Base-by-base conservation (phyloP, 1,139 yeast genomes). In the Saccharomyces hybrid region DNA sequence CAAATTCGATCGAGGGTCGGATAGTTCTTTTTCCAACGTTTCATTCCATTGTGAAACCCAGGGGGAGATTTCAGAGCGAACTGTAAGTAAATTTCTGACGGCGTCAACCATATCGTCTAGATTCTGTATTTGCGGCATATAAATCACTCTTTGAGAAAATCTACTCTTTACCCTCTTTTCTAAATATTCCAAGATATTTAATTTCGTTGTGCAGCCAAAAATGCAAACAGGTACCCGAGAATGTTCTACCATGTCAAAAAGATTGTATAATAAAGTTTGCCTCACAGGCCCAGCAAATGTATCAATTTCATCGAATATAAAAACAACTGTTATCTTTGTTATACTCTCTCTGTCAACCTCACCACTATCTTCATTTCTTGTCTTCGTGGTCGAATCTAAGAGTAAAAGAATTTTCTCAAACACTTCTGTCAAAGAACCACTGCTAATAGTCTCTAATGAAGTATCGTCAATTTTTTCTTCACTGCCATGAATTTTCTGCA, bases 151-250 rank as follows among this genome's bases (percentile, higher is more conserved):
- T 66, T 91, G 97, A 34, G 95, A 84, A 69, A 91, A 93, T 58
- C 99, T 75, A 55, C 95, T 86, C 61, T 90, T 80, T 0, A 95
- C 98, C 62, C 99, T 78, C 65, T 91, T 93, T 67, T 95, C 99
- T 54, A 93, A 75, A 60, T 82, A 76, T 62, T 93, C 98, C 52
- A 91, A 75, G 0, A 89, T 78, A 7, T 88, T 88, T 34, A 88
- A 75, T 55, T 85, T 83, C 1, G 93, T 78, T 0, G 96, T 84
- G 5, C 87, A 72, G 0, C 98, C 98, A 52, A 93, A 72, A 3
- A 93, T 88, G 54, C 95, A 82, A 3, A 91, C 82, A 0, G 97
- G 96, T 0, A 86, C 82, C 19, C 76, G 75, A 29, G 88, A 79
- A 57, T 81, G 86, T 59, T 90, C 93, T 1, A 89, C 82, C 62